Conservation (phyloP, 2,329 filamentous ascomycete genomes). For the Mycosphaerella sp. region DNA sequence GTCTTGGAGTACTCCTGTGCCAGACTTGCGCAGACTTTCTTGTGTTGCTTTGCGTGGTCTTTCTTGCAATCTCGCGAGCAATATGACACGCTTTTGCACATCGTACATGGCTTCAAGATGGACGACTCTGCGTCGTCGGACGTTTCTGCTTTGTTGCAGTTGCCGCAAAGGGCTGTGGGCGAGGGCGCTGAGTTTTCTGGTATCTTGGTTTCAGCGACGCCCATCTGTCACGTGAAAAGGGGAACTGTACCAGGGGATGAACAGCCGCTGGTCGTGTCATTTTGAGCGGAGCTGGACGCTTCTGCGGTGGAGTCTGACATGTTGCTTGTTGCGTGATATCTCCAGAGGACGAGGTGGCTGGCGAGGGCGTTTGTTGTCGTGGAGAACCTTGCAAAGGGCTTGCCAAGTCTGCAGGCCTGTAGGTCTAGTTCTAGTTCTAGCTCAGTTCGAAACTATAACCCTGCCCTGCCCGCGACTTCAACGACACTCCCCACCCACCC, state of each 20-base stretch:
- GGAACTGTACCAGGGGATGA: slow-evolving; percentile 1
- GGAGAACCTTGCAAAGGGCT: no score
- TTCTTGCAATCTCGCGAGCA: slow-evolving; percentile 40
- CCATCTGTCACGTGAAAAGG: not conserved
- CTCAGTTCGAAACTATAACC: no score
- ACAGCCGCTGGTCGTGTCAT: not conserved
- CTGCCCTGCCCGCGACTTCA: no score
- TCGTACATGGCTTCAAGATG: slow-evolving; percentile 35
- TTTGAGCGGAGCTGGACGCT: not conserved
- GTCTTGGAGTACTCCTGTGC: slow-evolving; percentile 38
- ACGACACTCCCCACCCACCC: not conserved
- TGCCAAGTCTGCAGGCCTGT: no score
- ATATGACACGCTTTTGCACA: slow-evolving; percentile 37
- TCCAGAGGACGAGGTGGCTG: no score
- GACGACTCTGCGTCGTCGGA: slow-evolving; percentile 8
- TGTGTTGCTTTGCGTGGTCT: slow-evolving; percentile 36
- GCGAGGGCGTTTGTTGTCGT: no score
- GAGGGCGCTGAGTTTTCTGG: not conserved
- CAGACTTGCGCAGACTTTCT: slow-evolving; percentile 36
- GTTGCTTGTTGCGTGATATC: not conserved
- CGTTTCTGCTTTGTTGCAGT: slow-evolving; percentile 16
- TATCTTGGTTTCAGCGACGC: not conserved
- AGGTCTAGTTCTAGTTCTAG: no score
- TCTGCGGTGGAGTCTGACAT: not conserved
- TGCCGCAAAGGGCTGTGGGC: slow-evolving; percentile 9